phyloP scores from a whole-genome alignment of 306 rosid genomes.

The Vachellia collinsii region DNA sequence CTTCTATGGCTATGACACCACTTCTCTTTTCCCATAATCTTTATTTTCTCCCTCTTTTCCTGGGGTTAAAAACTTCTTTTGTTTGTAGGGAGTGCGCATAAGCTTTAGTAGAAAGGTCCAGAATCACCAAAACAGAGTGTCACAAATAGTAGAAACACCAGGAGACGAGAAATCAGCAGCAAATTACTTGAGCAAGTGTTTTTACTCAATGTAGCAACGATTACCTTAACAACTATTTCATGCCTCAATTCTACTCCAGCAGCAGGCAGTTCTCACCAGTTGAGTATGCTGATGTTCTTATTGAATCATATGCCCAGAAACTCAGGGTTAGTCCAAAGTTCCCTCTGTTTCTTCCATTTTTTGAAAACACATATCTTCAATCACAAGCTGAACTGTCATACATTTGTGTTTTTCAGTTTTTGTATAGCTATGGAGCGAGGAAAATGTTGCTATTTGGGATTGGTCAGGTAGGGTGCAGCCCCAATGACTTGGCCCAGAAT shows the following conservation, averaged over 20 bases:
- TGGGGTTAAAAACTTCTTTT: neutral
- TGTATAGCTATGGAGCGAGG: constrained; percentile 83
- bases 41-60: neutral
- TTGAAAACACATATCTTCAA: neutral
- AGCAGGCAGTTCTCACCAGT: constrained; percentile 68
- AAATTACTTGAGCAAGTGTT: constrained; percentile 68
- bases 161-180: constrained; percentile 70
- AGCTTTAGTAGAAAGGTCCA: constrained; percentile 76
- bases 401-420: constrained; percentile 21
- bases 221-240: constrained; percentile 94
- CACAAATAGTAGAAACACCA: constrained; percentile 61
- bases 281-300: constrained; percentile 66
- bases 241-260: constrained; percentile 67
- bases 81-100: constrained; percentile 73
- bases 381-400: neutral
- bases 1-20: neutral
- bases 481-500: constrained; percentile 75
- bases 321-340: constrained; percentile 49
- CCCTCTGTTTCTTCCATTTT: neutral
- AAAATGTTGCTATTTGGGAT: constrained; percentile 79
- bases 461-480: constrained; percentile 91
- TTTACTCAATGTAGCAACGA: constrained; percentile 91
- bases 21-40: neutral
- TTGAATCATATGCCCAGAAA: constrained; percentile 67
- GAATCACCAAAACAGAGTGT: constrained; percentile 68